A percentile compares a stretch with the other conserved stretches of the same genome.
Evolutionary conservation across 352 stramenopile species (phyloP).

Genomic region (Globisporangium nunn): DNA sequence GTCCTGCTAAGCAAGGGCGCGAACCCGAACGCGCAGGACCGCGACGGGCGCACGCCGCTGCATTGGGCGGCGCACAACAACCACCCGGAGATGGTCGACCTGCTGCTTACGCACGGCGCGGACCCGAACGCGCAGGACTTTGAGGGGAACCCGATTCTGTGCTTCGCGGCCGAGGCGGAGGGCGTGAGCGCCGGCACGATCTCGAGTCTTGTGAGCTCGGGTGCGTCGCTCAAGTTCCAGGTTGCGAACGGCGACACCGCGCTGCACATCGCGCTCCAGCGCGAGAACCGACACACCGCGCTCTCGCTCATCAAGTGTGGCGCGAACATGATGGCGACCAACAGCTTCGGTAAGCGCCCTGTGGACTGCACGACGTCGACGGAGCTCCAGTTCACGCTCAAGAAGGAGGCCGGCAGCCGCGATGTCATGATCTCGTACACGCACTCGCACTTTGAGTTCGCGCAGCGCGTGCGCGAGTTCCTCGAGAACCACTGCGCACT

Average conservation of each 20-base stretch:
- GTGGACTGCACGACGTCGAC: conserved; percentile 80
- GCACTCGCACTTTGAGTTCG: conserved; percentile 59
- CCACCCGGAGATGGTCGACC: conserved; percentile 34
- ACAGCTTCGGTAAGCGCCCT: conserved; percentile 49
- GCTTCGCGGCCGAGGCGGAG: conserved; percentile 57
- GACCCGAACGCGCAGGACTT: conserved; percentile 39
- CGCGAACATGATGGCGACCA: conserved; percentile 63
- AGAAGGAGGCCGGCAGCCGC: conserved; percentile 61
- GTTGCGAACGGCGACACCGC: conserved; percentile 46
- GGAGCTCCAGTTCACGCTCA: conserved; percentile 65
- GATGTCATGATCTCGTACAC: conserved; percentile 85
- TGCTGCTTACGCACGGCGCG: conserved; percentile 40
- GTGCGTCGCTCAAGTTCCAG: conserved; percentile 37
- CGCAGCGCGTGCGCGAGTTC: conserved; percentile 50
- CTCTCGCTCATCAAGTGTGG: conserved; percentile 63
- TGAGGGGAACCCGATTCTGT: conserved; percentile 45
- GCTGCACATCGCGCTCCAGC: conserved; percentile 64
- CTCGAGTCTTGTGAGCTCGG: conserved; percentile 26
- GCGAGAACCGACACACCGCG: conserved; percentile 61
- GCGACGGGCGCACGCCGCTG: conserved; percentile 54
- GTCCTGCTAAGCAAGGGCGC: conserved; percentile 38
- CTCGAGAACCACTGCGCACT: conserved; percentile 49
- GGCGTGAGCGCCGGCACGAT: conserved; percentile 42
- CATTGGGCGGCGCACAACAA: conserved; percentile 77
- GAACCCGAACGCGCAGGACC: conserved; percentile 48